These are phyloP conservation scores for Fraxinus pennsylvanica DNA, from an alignment of 257 asterid species.

Conservation along the genomic window DNA sequence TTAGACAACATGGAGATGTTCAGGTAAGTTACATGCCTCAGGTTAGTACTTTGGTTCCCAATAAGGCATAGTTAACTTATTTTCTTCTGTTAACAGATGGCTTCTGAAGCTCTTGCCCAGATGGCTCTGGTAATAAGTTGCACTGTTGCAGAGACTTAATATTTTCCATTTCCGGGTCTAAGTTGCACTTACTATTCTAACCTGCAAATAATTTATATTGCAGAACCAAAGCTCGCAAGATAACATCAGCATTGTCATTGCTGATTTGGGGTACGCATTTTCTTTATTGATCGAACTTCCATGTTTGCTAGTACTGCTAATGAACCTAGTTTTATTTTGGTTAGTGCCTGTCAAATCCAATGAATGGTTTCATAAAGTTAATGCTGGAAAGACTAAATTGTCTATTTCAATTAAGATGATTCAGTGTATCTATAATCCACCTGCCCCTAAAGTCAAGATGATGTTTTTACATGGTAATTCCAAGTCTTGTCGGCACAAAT, in stretches of 20 bases:
- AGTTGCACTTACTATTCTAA: constrained; percentile 13
- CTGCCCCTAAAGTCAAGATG: constrained; percentile 8
- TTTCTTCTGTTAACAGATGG: constrained; percentile 50
- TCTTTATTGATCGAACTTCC: constrained; percentile 1
- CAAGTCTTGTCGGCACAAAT: background rate
- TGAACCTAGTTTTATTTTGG: background rate
- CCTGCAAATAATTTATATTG: constrained; percentile 19
- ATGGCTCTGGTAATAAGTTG: constrained; percentile 68
- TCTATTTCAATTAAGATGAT: background rate
- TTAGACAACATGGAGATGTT: constrained; percentile 78
- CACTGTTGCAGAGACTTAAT: constrained; percentile 1
- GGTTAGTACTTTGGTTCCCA: background rate
- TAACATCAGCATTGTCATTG: constrained; percentile 82
- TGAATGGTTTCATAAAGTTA: constrained; percentile 9
- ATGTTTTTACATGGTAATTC: constrained; percentile 7
- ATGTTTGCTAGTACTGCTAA: no score
- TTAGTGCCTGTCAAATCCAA: background rate
- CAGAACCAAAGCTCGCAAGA: constrained; percentile 84
- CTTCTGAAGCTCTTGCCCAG: constrained; percentile 84
- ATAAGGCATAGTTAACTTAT: constrained; percentile 21
- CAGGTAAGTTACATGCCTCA: constrained; percentile 45
- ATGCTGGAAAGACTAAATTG: constrained; percentile 3
- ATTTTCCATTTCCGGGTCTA: background rate
- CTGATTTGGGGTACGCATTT: constrained; percentile 84
- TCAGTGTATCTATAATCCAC: background rate